Conservation (phyloP, 129 eudicot genomes). For the Artemisia tridentata region DNA sequence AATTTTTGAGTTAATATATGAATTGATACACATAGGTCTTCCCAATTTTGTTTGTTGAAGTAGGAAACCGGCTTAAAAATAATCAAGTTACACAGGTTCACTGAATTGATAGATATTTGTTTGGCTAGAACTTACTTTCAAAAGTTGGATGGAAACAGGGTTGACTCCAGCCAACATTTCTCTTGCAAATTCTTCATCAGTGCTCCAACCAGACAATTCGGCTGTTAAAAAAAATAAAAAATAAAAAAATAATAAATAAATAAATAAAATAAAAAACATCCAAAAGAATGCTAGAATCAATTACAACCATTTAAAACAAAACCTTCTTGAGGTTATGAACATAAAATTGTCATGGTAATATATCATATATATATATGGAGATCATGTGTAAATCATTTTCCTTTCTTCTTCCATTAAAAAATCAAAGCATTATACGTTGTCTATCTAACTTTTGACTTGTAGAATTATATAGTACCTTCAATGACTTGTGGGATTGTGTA, state of each 20-base stretch:
- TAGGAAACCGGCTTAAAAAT: not conserved
- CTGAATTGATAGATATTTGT: not conserved
- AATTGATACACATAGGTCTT: not conserved
- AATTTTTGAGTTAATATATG: not conserved
- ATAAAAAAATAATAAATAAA: too few species aligned
- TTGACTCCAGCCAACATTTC: constrained; percentile 61
- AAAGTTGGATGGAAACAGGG: constrained; percentile 47
- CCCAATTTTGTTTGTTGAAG: not conserved
- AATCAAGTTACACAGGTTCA: not conserved
- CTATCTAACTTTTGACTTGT: not conserved
- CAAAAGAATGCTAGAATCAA: not conserved
- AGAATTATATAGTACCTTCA: constrained; percentile 28
- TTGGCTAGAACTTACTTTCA: constrained; percentile 28
- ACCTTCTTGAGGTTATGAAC: too few species aligned
- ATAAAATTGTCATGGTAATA: too few species aligned
- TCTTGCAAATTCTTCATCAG: constrained; percentile 64
- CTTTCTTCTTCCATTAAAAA: not conserved
- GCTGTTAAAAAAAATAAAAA: constrained; percentile 27
- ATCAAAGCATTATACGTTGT: not conserved
- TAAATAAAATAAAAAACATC: too few species aligned
- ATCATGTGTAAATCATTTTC: not conserved
- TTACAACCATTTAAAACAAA: not conserved
- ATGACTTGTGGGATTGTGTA: constrained; percentile 44
- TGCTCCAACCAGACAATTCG: constrained; percentile 50
- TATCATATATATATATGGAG: too few species aligned